A percentile compares a stretch with the other conserved stretches of the same genome.
Evolutionary conservation across 495 filamentous ascomycete genomes (phyloP).

Genomic region (Terfezia claveryi): DNA sequence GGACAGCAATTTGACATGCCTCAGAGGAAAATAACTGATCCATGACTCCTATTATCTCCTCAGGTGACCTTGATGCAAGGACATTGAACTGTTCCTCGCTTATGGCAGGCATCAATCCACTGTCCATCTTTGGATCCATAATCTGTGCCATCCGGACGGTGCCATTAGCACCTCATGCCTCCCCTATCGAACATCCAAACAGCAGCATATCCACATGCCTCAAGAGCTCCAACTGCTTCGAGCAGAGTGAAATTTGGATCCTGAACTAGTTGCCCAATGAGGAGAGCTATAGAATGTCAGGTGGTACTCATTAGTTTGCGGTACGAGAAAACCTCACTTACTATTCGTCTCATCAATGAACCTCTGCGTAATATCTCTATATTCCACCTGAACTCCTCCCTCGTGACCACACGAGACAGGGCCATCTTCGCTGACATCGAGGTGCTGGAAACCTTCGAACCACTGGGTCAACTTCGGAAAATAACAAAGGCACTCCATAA

Average conservation of each 20-base stretch:
- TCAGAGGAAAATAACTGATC: slow-evolving; percentile 81
- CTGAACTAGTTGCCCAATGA: slow-evolving; percentile 64
- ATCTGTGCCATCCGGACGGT: slow-evolving; percentile 34
- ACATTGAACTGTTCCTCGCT: slow-evolving; percentile 42
- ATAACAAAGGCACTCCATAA: not conserved
- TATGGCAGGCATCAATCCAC: slow-evolving; percentile 63
- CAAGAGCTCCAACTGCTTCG: slow-evolving; percentile 80
- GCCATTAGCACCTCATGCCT: not conserved
- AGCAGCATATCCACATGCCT: slow-evolving; percentile 35
- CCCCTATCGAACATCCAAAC: not conserved
- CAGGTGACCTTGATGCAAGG: slow-evolving; percentile 38
- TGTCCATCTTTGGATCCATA: slow-evolving; percentile 98
- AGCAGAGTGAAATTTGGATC: slow-evolving; percentile 86
- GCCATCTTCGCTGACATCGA: not conserved
- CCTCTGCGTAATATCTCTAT: not conserved
- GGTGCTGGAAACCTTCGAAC: not conserved
- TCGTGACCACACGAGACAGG: not conserved
- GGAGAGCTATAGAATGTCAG: not conserved
- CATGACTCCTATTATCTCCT: slow-evolving; percentile 78
- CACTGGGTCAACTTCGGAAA: not conserved
- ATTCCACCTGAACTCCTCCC: not conserved
- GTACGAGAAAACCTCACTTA: not conserved
- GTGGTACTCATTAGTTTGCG: too few species aligned
- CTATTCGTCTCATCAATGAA: not conserved
- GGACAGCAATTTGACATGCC: slow-evolving; percentile 27